Percentiles rank a stretch among this genome's conserved stretches.
Evolutionary conservation across 192 early-diverging fungal species (phyloP).

Genomic region (Bifiguratus adelaidae): DNA sequence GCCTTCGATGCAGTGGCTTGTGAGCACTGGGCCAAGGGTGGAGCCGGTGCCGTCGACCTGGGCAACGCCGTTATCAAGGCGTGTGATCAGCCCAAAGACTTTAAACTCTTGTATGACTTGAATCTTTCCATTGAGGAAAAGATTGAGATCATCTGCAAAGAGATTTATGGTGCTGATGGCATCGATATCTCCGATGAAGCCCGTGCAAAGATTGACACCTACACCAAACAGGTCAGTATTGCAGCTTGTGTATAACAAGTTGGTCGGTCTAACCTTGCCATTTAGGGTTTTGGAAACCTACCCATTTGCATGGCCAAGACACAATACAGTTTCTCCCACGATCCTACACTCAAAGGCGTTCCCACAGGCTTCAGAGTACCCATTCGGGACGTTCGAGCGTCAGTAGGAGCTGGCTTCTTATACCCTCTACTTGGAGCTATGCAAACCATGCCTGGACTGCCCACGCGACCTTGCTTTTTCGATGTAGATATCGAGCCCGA

Average conservation of each 20-base stretch:
- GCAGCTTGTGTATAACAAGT: slow-evolving; percentile 10
- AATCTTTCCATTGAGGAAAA: slow-evolving; percentile 72
- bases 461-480: slow-evolving; percentile 92
- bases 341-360: slow-evolving; percentile 85
- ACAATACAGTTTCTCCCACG: slow-evolving; percentile 86
- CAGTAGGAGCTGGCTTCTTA: slow-evolving; percentile 94
- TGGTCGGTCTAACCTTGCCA: slow-evolving; percentile 11
- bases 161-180: slow-evolving; percentile 94
- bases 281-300: slow-evolving; percentile 79
- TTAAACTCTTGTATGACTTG: slow-evolving; percentile 87
- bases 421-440: slow-evolving; percentile 94
- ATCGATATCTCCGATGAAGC: slow-evolving; percentile 78
- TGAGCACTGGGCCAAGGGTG: slow-evolving; percentile 93
- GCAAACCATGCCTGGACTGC: slow-evolving; percentile 97
- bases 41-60: slow-evolving; percentile 77
- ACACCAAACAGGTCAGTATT: slow-evolving; percentile 69
- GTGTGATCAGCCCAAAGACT: slow-evolving; percentile 40
- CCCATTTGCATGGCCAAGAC: slow-evolving; percentile 99
- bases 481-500: slow-evolving; percentile 90
- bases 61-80: slow-evolving; percentile 75
- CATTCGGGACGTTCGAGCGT: slow-evolving; percentile 90
- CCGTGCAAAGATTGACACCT: slow-evolving; percentile 80
- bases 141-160: slow-evolving; percentile 84
- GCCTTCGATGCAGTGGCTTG: slow-evolving; percentile 79
- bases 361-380: slow-evolving; percentile 89